These are phyloP conservation scores for Corynascus novoguineensis DNA, from an alignment of 495 filamentous ascomycete species.

Conservation along the genomic window DNA sequence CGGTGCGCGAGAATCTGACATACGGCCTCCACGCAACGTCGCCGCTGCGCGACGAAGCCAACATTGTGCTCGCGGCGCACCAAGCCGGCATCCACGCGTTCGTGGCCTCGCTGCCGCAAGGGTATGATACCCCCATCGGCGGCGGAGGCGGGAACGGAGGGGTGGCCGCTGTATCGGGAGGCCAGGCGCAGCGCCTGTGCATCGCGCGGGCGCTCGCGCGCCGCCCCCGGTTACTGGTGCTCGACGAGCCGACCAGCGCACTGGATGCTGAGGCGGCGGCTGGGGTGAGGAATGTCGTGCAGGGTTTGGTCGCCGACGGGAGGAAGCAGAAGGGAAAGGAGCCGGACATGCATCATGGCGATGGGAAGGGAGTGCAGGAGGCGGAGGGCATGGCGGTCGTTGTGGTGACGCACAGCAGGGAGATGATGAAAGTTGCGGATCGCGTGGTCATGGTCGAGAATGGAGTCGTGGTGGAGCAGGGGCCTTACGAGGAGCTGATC, in stretches of 20 bases:
- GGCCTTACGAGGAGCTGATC: slow-evolving; percentile 52
- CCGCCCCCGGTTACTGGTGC: slow-evolving; percentile 61
- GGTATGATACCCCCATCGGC: slow-evolving; percentile 71
- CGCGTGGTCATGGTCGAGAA: slow-evolving; percentile 63
- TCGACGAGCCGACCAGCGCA: slow-evolving; percentile 85
- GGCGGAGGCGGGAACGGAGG: slow-evolving; percentile 83
- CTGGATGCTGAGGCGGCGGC: slow-evolving; percentile 68
- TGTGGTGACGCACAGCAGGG: slow-evolving; percentile 69
- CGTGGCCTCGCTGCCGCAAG: slow-evolving; percentile 61
- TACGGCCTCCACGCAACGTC: slow-evolving; percentile 60
- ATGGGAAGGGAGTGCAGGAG: no score
- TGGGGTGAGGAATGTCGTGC: slow-evolving; percentile 59
- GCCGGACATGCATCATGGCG: no score
- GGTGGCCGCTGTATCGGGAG: slow-evolving; percentile 64
- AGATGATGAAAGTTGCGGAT: slow-evolving; percentile 80
- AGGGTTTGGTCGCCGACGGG: slow-evolving; percentile 46
- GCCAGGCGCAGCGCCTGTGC: slow-evolving; percentile 75
- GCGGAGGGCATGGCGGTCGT: slow-evolving; percentile 49
- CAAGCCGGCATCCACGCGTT: slow-evolving; percentile 77
- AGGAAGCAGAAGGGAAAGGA: not conserved
- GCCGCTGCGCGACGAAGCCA: slow-evolving; percentile 29
- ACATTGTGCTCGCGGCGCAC: slow-evolving; percentile 55
- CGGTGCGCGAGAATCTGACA: slow-evolving; percentile 69
- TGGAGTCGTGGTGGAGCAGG: slow-evolving; percentile 62
- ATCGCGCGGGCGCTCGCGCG: slow-evolving; percentile 77